A percentile compares a stretch with the other conserved stretches of the same genome.
phyloP scores from a whole-genome alignment of 129 eudicot species.

The Helianthus annuus region HanXRQr2.0-SUNRISE NC_035435.2:7317300-7317799 shows the following conservation, averaged over 20 bases:
- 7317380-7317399: too few relatives aligned
- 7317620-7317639: slow-evolving; percentile 92
- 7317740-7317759: slow-evolving; percentile 64
- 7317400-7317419: too few relatives aligned
- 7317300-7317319: too few relatives aligned
- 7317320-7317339: too few relatives aligned
- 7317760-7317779: slow-evolving; percentile 50
- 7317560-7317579: slow-evolving; percentile 74
- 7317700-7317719: slow-evolving; percentile 83
- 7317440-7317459: too few relatives aligned
- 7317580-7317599: slow-evolving; percentile 71
- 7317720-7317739: slow-evolving; percentile 67
- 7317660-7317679: slow-evolving; percentile 61
- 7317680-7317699: slow-evolving; percentile 58
- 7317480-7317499: too few relatives aligned
- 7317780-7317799: slow-evolving; percentile 32
- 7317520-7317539: too few relatives aligned
- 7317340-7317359: too few relatives aligned
- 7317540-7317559: slow-evolving; percentile 76
- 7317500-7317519: too few relatives aligned
- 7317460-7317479: too few relatives aligned
- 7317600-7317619: slow-evolving; percentile 83
- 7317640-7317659: slow-evolving; percentile 77
- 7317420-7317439: too few relatives aligned
- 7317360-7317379: too few relatives aligned